Evolutionary conservation across 495 filamentous ascomycete genomes (phyloP).

Genomic region (Neurospora pannonica): DNA sequence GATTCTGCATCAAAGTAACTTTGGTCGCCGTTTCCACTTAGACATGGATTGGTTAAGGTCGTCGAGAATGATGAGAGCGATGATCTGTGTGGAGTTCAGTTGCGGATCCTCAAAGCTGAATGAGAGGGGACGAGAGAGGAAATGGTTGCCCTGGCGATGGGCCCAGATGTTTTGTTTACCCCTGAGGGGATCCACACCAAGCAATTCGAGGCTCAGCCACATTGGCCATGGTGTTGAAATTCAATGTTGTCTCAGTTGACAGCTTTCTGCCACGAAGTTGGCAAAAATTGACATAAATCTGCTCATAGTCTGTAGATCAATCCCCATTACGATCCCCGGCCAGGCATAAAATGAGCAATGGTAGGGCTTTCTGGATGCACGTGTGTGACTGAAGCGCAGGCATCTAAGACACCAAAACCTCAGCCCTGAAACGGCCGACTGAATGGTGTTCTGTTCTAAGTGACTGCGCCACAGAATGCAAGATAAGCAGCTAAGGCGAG

Average conservation of each 20-base stretch:
- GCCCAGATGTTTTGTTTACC: background rate
- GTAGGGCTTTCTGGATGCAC: background rate
- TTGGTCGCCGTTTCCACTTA: constrained; percentile 14
- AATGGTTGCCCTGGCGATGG: background rate
- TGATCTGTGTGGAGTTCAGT: background rate
- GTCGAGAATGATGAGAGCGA: background rate
- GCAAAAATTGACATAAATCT: background rate
- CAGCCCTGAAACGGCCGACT: background rate
- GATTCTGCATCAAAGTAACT: constrained; percentile 30
- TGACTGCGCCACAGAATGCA: background rate
- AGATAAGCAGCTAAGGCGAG: background rate
- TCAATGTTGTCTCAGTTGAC: background rate
- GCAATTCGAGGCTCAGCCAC: background rate
- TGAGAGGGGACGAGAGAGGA: background rate
- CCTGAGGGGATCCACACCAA: background rate
- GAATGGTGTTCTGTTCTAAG: background rate
- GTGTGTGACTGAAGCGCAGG: background rate
- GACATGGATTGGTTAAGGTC: background rate
- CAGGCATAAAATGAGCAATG: background rate
- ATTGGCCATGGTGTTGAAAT: background rate
- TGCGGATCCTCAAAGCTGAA: background rate
- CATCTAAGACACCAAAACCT: background rate
- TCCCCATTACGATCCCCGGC: background rate
- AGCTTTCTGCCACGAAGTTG: background rate
- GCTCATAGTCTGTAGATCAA: too few relatives aligned